phyloP scores from a whole-genome alignment of 2,329 filamentous ascomycete species.

The Emmonsia crescens region DNA sequence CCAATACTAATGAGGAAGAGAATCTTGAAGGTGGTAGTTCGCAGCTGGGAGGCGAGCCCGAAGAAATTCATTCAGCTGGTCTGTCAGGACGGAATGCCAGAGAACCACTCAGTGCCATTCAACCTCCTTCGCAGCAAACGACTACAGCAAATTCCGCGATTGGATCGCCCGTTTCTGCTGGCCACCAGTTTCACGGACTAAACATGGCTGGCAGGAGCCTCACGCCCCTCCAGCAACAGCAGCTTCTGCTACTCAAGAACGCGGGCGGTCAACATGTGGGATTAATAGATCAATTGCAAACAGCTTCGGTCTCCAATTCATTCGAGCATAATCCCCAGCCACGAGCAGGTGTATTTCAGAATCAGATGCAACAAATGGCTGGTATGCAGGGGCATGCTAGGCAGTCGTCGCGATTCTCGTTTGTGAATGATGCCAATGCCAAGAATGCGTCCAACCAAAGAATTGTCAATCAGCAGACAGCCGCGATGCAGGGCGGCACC shows the following conservation, averaged over 20 bases:
- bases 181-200: constrained; percentile 40
- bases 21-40: constrained; percentile 74
- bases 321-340: constrained; percentile 35
- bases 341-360: constrained; percentile 36
- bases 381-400: constrained; percentile 60
- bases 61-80: constrained; percentile 54
- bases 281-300: constrained; percentile 36
- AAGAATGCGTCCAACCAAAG: constrained; percentile 50
- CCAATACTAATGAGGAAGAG: constrained; percentile 52
- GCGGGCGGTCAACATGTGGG: constrained; percentile 50
- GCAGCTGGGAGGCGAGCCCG: constrained; percentile 84
- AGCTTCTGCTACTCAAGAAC: constrained; percentile 55
- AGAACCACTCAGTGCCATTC: constrained; percentile 55
- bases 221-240: constrained; percentile 69
- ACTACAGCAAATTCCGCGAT: constrained; percentile 34
- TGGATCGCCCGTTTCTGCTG: constrained; percentile 31
- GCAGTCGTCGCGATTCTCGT: constrained; percentile 79
- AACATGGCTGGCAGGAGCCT: constrained; percentile 60
- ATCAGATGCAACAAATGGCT: constrained; percentile 39
- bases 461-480: constrained; percentile 42
- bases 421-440: constrained; percentile 56
- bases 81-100: constrained; percentile 37
- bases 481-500: constrained; percentile 28
- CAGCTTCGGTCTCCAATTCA: constrained; percentile 20
- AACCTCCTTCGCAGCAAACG: constrained; percentile 64